These are phyloP conservation scores for Phoma sp. DNA, from an alignment of 2,329 filamentous ascomycete species.

Conservation along the genomic window DNA sequence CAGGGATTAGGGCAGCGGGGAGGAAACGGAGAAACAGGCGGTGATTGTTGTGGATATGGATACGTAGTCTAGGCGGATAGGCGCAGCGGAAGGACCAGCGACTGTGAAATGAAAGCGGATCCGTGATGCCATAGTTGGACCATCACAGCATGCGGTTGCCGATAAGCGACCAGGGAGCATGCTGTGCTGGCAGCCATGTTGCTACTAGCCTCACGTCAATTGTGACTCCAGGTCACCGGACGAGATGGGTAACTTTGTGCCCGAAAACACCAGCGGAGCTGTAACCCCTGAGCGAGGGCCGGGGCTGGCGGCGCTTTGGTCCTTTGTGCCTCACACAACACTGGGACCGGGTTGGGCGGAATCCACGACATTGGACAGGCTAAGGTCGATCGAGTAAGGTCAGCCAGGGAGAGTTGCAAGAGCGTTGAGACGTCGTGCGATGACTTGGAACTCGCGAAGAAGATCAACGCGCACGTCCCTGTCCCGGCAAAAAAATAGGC, in stretches of 20 bases:
- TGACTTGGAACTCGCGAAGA: slow-evolving; percentile 42
- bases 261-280: slow-evolving; percentile 25
- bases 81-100: slow-evolving; percentile 45
- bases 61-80: slow-evolving; percentile 46
- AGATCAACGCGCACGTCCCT: slow-evolving; percentile 43
- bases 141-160: slow-evolving; percentile 31
- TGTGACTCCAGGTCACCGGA: slow-evolving; percentile 41
- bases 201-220: slow-evolving; percentile 27
- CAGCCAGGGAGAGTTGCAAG: slow-evolving; percentile 38
- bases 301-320: slow-evolving; percentile 41
- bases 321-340: slow-evolving; percentile 25
- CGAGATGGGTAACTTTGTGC: slow-evolving; percentile 27
- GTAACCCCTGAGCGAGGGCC: slow-evolving; percentile 45
- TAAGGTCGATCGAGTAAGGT: slow-evolving; percentile 40
- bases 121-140: slow-evolving; percentile 34
- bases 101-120: slow-evolving; percentile 39
- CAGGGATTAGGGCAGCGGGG: slow-evolving; percentile 47
- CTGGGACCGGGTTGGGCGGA: slow-evolving; percentile 41
- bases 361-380: slow-evolving; percentile 43
- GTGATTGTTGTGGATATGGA: slow-evolving; percentile 46
- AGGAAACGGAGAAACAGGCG: slow-evolving; percentile 47
- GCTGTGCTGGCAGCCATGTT: slow-evolving; percentile 39
- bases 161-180: slow-evolving; percentile 22
- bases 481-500: slow-evolving; percentile 30
- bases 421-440: slow-evolving; percentile 42